A percentile compares a stretch with the other conserved stretches of the same genome.
These are phyloP conservation scores for Talaromyces trachyspermus DNA, from an alignment of 495 filamentous ascomycete species.

Conservation along the genomic window DNA sequence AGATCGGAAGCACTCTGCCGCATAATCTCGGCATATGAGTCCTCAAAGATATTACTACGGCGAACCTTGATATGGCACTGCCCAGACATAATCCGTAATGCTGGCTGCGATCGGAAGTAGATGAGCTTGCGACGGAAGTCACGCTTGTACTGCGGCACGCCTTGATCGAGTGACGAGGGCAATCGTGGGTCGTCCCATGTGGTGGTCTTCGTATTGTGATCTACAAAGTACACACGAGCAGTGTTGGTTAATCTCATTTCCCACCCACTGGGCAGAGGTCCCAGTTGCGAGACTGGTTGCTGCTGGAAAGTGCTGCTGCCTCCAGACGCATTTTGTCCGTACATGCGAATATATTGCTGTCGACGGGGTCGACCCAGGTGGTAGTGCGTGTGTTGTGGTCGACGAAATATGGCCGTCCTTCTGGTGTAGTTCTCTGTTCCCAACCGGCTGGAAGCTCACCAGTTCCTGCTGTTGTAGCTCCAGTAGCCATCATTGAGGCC, in stretches of 20 bases:
- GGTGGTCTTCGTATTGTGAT: constrained; percentile 99
- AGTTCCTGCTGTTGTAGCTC: constrained; percentile 87
- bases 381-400: constrained; percentile 98
- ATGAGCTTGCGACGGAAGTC: constrained; percentile 97
- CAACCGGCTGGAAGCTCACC: constrained; percentile 93
- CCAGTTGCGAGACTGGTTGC: constrained; percentile 94
- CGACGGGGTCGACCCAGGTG: constrained; percentile 99
- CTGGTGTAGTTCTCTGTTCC: constrained; percentile 93
- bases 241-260: constrained; percentile 99
- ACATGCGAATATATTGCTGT: constrained; percentile 98
- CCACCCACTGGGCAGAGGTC: constrained; percentile 96
- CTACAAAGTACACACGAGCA: constrained; percentile 95
- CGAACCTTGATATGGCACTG: constrained; percentile 98
- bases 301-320: constrained; percentile 86
- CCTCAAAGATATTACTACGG: constrained; percentile 94
- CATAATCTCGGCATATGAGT: constrained; percentile 98
- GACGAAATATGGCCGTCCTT: constrained; percentile 95
- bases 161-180: constrained; percentile 94
- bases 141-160: constrained; percentile 98
- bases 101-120: constrained; percentile 97
- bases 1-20: constrained; percentile 91
- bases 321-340: constrained; percentile 67
- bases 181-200: constrained; percentile 98
- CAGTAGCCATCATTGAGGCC: constrained; percentile 87
- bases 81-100: constrained; percentile 86